Evolutionary conservation across 331 rosid species (phyloP), one percentile per base, ranked within the genome.

Genomic region (Malus hybrid): DNA sequence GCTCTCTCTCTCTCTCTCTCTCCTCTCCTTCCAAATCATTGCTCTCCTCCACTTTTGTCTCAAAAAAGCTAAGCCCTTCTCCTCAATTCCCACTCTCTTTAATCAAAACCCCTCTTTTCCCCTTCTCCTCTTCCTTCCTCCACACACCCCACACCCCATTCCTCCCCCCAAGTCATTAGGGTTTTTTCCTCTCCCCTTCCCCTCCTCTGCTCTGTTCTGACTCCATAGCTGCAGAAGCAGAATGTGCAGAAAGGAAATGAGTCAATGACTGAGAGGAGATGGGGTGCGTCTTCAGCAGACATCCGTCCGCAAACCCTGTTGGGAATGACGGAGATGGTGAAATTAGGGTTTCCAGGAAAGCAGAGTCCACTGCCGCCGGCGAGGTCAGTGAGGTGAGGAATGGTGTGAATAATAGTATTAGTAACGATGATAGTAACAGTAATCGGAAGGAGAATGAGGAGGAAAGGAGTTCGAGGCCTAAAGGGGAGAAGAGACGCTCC

Each of bases 201-300:
- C 65, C 44, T 50, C 61, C 27, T 1, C 4, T 13, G 67, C 24
- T 28, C 29, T 28, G 29, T 3, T 39, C 46, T 10, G 46, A 39
- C 46, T 39, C 46, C 46, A 10, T 39, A 39, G 46, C 46, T 39
- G 46, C 46, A 39, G 46, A 39, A 39, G 46, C 46, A 39, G 46
- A 39, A 39, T 83, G 90, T 75, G 74, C 75, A 73, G 55, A 57
- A 24, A 22, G 68, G 73, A 15, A 86, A 86, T 86, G 90, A 71
- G 84, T 78, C 90, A 59, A 79, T 84, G 90, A 84, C 67, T 24
- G 56, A 48, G 61, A 87, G 77, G 83, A 84, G 32, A 95, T 95
- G 98, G 97, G 98, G 62, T 95, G 96, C 75, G 93, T 88, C 76
- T 92, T 95, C 71, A 96, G 98, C 67, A 86, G 78, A 73, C 77